These are phyloP conservation scores for Kuraishia capsulata DNA, from an alignment of 805 yeast genomes.

Conservation along the genomic window DNA sequence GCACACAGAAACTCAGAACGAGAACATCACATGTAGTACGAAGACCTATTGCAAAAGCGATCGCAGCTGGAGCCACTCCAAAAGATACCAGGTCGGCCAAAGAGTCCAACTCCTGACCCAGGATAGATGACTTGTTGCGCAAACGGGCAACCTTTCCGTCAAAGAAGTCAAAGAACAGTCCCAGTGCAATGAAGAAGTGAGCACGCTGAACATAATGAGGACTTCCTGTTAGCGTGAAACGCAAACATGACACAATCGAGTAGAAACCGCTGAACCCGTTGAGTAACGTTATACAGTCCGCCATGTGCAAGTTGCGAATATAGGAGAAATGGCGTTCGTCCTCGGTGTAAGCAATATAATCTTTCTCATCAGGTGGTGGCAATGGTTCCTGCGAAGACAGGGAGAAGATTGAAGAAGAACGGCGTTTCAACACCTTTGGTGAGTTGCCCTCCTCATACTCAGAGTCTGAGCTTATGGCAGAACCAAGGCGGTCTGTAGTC, in stretches of 20 bases:
- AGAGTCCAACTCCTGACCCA: constrained; percentile 97
- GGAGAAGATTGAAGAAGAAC: constrained; percentile 37
- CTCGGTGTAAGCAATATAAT: constrained; percentile 69
- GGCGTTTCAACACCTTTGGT: constrained; percentile 9
- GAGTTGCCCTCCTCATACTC: not conserved
- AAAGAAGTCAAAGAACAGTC: constrained; percentile 90
- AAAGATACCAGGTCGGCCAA: constrained; percentile 91
- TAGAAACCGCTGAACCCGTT: constrained; percentile 94
- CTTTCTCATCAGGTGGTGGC: constrained; percentile 71
- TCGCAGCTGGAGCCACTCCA: constrained; percentile 91
- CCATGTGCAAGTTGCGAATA: constrained; percentile 83
- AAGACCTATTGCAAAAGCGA: constrained; percentile 87
- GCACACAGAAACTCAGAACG: constrained; percentile 71
- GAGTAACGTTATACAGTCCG: constrained; percentile 89
- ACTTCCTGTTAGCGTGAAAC: constrained; percentile 66
- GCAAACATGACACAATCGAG: constrained; percentile 75
- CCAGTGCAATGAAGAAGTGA: constrained; percentile 77
- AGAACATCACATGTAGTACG: constrained; percentile 76
- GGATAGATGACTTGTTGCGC: constrained; percentile 81
- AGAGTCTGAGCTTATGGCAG: not conserved
- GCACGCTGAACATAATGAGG: constrained; percentile 77
- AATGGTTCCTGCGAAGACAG: constrained; percentile 48
- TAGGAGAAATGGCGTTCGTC: constrained; percentile 83
- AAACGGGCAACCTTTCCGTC: constrained; percentile 97
- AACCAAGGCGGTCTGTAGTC: not conserved